Evolutionary conservation across 306 rosid species (phyloP), one percentile per base, ranked within the genome.

Genomic region (Quercus mongolica): DNA sequence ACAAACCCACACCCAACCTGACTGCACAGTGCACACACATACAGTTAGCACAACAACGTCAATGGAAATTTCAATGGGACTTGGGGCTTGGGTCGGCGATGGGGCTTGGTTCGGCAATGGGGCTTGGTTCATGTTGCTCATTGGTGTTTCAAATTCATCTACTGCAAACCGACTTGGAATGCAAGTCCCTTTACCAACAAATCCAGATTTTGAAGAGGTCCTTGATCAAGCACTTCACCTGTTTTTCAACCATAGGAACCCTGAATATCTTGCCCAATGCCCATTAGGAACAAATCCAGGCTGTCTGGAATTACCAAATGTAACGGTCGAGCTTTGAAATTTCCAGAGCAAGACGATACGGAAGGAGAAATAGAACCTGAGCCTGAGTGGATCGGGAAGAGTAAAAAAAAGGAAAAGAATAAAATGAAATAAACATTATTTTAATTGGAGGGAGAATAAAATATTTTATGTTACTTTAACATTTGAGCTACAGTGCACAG

Each of bases 121-220:
- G 41, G 41, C 9, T 35, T 56, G 88, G 78, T 82, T 82, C 72
- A 83, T 76, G 85, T 86, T 82, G 82, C 76, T 80, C 56, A 77
- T 68, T 80, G 86, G 78, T 20, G 85, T 82, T 69, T 88, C 91
- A 69, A 78, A 86, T 56, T 85, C 85, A 76, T 82, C 88, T 71
- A 83, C 83, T 13, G 86, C 84, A 81, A 86, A 88, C 69, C 81
- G 87, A 74, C 84, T 88, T 68, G 97, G 91, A 71, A 88, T 74
- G 59, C 76, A 65, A 54, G 82, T 80, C 31, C 78, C 87, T 73
- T 88, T 83, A 25, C 89, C 88, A 73, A 88, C 84, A 87, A 82
- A 85, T 73, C 91, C 92, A 38, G 77, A 86, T 73, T 87, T 82
- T 83, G 71, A 57, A 74, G 78, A 69, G 79, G 69, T 8, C 83